Percentiles rank a stretch among this genome's conserved stretches.
phyloP scores from a whole-genome alignment of 2,329 filamentous ascomycete species.

The Colletotrichum sp. region DNA sequence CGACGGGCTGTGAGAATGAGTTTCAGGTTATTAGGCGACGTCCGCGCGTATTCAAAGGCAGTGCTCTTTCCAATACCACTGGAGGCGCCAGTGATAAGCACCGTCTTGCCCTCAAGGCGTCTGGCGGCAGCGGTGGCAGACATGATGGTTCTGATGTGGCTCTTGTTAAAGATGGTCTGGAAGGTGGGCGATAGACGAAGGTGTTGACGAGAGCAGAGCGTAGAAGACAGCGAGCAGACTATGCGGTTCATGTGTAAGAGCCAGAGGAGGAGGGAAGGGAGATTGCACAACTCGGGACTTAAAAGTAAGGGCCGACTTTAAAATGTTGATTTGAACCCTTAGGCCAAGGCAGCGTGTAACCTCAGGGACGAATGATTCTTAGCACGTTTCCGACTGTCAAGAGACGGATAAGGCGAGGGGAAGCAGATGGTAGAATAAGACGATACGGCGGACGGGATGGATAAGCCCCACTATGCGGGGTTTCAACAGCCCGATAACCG shows the following conservation, averaged over 20 bases:
- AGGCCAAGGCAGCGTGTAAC: background rate
- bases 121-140: constrained; percentile 71
- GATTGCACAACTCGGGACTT: background rate
- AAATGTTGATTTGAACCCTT: background rate
- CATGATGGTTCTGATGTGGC: constrained; percentile 40
- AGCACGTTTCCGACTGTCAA: constrained; percentile 12
- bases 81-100: constrained; percentile 90
- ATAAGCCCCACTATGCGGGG: constrained; percentile 14
- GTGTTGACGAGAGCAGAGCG: background rate
- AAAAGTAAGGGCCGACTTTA: background rate
- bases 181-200: background rate
- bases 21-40: constrained; percentile 78
- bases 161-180: background rate
- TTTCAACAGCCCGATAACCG: constrained; percentile 18
- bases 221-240: background rate
- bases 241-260: constrained; percentile 3
- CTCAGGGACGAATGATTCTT: background rate
- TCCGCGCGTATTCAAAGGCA: constrained; percentile 92
- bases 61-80: constrained; percentile 86
- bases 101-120: constrained; percentile 91
- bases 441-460: constrained; percentile 13
- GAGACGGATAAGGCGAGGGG: constrained; percentile 18
- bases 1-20: constrained; percentile 90
- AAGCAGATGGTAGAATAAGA: background rate
- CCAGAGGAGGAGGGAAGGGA: no score